Percentiles rank a stretch among this genome's conserved stretches.
These are phyloP conservation scores for Danielozyma ontarioensis DNA, from an alignment of 805 yeast species.

Conservation along the genomic window DNA sequence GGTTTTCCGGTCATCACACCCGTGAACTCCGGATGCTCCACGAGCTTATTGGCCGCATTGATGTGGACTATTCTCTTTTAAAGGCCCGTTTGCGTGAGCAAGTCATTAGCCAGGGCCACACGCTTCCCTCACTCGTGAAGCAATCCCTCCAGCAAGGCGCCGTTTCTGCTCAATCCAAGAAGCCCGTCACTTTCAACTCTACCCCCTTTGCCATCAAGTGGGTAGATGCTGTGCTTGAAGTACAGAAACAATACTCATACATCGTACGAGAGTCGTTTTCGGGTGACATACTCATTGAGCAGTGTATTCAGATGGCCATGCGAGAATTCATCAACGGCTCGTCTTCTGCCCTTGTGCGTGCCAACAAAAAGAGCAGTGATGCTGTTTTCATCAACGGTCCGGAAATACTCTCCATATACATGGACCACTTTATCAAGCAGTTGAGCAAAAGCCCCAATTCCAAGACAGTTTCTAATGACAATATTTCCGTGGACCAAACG, in stretches of 20 bases:
- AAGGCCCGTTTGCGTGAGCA: slow-evolving; percentile 42
- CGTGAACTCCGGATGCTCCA: slow-evolving; percentile 45
- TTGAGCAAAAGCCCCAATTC: slow-evolving; percentile 17
- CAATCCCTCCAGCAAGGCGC: slow-evolving; percentile 5
- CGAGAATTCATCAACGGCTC: slow-evolving; percentile 53
- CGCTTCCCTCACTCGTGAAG: slow-evolving; percentile 25
- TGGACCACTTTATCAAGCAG: slow-evolving; percentile 37
- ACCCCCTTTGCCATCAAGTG: slow-evolving; percentile 60
- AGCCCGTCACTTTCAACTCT: slow-evolving; percentile 16
- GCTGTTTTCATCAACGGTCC: slow-evolving; percentile 25
- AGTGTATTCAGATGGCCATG: slow-evolving; percentile 56
- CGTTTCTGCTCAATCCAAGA: slow-evolving; percentile 3
- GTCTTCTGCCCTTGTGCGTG: slow-evolving; percentile 51
- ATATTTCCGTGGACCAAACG: slow-evolving; percentile 14
- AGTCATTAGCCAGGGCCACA: slow-evolving; percentile 43
- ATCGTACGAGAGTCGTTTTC: slow-evolving; percentile 47
- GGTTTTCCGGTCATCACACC: slow-evolving; percentile 14
- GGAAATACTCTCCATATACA: slow-evolving; percentile 34
- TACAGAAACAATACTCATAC: slow-evolving; percentile 46
- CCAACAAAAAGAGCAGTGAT: slow-evolving; percentile 38
- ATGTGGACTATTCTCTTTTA: slow-evolving; percentile 45
- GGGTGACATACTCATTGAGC: slow-evolving; percentile 44
- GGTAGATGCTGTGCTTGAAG: slow-evolving; percentile 53
- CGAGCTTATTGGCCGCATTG: slow-evolving; percentile 49
- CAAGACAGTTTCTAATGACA: slow-evolving; percentile 6